Base-by-base conservation (phyloP, 805 yeast species). In the Metschnikowia continentalis region DNA sequence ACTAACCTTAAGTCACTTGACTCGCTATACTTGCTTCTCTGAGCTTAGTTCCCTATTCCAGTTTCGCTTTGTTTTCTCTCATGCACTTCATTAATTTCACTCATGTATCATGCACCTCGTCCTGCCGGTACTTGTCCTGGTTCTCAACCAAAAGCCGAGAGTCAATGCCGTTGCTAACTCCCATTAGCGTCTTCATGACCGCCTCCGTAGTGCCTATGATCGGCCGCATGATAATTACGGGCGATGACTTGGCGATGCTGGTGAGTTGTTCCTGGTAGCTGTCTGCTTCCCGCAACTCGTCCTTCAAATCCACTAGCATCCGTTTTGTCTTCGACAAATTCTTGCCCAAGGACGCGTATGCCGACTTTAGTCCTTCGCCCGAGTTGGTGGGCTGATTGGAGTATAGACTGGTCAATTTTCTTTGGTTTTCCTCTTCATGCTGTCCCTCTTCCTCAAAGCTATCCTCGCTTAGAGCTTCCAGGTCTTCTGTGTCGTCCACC, bases 171-270 rank as follows among this genome's bases (percentile, higher is more conserved):
- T 90, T 90, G 38, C 90, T 83, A 6, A 91, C 76, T 1, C 98
- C 98, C 70, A 89, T 78, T 46, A 91, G 72, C 0, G 96, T 79
- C 61, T 83, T 87, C 5, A 92, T 85, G 6, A 91, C 76, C 0
- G 96, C 96, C 64, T 90, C 97, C 0, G 97, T 87, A 0, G 96
- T 90, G 1, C 97, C 98, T 59, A 91, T 90, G 54, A 90, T 77
- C 2, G 97, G 97, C 40, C 97, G 67, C 2, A 91, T 76, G 14
- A 91, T 67, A 17, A 89, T 84, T 14, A 89, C 81, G 0, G 97
- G 97, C 1, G 96, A 82, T 0, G 86, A 89, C 55, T 79, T 80
- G 13, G 88, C 84, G 13, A 90, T 74, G 1, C 89, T 83, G 17
- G 74, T 67, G 0, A 88, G 79, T 0, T 91, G 88, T 4, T 77